Evolutionary conservation across 345 rosid genomes (phyloP).

Genomic region (Dipteronia sinensis): DNA sequence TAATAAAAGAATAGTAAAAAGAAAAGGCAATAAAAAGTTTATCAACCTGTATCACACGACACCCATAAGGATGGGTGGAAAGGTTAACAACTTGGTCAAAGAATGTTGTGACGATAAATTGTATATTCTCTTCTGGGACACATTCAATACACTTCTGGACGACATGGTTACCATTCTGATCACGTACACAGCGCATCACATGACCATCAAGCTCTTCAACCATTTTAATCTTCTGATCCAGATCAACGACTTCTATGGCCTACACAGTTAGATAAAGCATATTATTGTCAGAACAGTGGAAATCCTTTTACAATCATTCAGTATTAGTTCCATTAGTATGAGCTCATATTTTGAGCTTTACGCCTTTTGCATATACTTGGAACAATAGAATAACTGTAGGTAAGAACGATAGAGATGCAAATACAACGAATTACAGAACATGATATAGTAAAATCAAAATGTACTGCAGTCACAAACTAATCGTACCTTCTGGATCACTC

Average conservation of each 20-base stretch:
- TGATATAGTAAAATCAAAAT: background rate
- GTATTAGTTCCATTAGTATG: background rate
- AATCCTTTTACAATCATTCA: background rate
- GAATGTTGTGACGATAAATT: conserved; percentile 51
- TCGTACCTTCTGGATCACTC: conserved; percentile 69
- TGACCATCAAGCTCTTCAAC: conserved; percentile 65
- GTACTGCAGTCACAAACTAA: background rate
- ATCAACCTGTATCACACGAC: conserved; percentile 67
- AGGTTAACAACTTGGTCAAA: conserved; percentile 56
- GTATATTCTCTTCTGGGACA: conserved; percentile 57
- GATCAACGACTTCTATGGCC: conserved; percentile 68
- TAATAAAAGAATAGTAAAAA: background rate
- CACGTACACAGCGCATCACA: conserved; percentile 66
- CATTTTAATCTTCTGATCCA: conserved; percentile 66
- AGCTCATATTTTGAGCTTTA: background rate
- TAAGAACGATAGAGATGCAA: background rate
- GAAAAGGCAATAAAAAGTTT: background rate
- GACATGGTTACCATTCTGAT: conserved; percentile 79
- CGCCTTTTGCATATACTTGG: background rate
- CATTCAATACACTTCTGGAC: conserved; percentile 75
- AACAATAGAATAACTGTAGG: background rate
- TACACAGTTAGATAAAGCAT: conserved; percentile 26
- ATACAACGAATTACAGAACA: background rate
- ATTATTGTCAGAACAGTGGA: conserved; percentile 15
- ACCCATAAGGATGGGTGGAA: conserved; percentile 72